A percentile compares a stretch with the other conserved stretches of the same genome.
phyloP scores from a whole-genome alignment of 2,329 filamentous ascomycete species.

The Corynespora cassiicola region DNA sequence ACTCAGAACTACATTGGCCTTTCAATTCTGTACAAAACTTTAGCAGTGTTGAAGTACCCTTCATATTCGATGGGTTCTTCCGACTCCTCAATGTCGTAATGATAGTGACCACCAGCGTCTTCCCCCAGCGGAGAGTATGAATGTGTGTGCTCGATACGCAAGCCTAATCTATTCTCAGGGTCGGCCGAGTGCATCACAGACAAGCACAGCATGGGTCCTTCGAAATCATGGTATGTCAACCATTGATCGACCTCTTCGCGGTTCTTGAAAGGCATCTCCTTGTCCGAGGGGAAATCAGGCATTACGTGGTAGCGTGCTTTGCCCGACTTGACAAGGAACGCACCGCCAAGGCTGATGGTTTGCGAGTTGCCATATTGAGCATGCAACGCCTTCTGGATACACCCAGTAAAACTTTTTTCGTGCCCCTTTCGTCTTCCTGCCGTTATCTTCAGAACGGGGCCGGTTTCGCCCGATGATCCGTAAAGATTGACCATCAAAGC shows the following conservation, averaged over 20 bases:
- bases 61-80: conserved; percentile 55
- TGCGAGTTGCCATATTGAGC: conserved; percentile 10
- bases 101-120: conserved; percentile 54
- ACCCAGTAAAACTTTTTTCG: conserved; percentile 19
- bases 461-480: conserved; percentile 14
- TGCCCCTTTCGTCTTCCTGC: conserved; percentile 12
- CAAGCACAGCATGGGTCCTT: conserved; percentile 19
- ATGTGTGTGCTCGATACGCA: conserved; percentile 59
- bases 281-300: conserved; percentile 21
- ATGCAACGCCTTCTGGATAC: conserved; percentile 15
- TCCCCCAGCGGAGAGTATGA: conserved; percentile 45
- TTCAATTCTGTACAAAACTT: conserved; percentile 50
- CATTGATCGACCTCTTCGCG: conserved; percentile 11
- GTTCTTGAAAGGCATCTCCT: conserved; percentile 7
- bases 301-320: conserved; percentile 19
- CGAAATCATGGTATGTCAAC: conserved; percentile 21
- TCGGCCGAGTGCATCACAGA: conserved; percentile 41
- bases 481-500: conserved; percentile 25
- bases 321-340: conserved; percentile 18
- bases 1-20: no score
- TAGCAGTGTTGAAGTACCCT: conserved; percentile 54
- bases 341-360: conserved; percentile 19
- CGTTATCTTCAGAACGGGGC: conserved; percentile 18
- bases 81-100: conserved; percentile 39
- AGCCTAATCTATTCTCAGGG: conserved; percentile 40